These are phyloP conservation scores for Termitomyces sp. DNA, from an alignment of 768 basidiomycete genomes.

Conservation along the genomic window DNA sequence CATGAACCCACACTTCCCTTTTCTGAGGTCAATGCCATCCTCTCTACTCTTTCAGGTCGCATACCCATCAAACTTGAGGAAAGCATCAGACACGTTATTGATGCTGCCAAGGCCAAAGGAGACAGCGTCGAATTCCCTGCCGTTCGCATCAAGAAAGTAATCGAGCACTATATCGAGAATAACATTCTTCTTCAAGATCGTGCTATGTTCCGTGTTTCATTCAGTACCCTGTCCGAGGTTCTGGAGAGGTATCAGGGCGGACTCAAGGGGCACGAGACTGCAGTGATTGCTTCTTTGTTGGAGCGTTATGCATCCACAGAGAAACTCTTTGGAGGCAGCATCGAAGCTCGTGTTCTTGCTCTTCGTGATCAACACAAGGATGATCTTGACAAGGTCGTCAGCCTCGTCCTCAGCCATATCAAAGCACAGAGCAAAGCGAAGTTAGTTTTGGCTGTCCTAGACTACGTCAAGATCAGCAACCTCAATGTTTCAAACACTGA, in stretches of 20 bases:
- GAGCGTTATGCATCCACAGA: slow-evolving; percentile 81
- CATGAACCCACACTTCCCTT: slow-evolving; percentile 86
- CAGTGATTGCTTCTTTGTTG: slow-evolving; percentile 71
- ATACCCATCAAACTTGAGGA: slow-evolving; percentile 92
- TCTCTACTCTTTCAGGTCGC: slow-evolving; percentile 87
- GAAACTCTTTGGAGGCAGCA: slow-evolving; percentile 88
- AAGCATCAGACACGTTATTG: slow-evolving; percentile 71
- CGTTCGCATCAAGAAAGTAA: slow-evolving; percentile 73
- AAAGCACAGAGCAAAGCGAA: slow-evolving; percentile 92
- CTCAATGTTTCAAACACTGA: slow-evolving; percentile 74
- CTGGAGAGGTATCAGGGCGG: slow-evolving; percentile 79
- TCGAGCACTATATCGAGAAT: slow-evolving; percentile 83
- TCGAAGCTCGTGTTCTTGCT: slow-evolving; percentile 85
- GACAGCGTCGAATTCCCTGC: slow-evolving; percentile 87
- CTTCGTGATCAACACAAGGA: slow-evolving; percentile 93
- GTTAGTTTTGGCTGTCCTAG: slow-evolving; percentile 79
- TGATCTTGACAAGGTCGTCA: slow-evolving; percentile 81
- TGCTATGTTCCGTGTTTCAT: slow-evolving; percentile 68
- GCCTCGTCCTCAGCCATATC: slow-evolving; percentile 89
- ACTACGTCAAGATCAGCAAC: slow-evolving; percentile 81
- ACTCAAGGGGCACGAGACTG: slow-evolving; percentile 80
- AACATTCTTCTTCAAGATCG: slow-evolving; percentile 77
- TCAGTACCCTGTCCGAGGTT: slow-evolving; percentile 65
- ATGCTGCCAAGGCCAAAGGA: slow-evolving; percentile 66
- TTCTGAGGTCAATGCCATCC: slow-evolving; percentile 75